Percentiles rank a stretch among this genome's conserved stretches.
phyloP scores from a whole-genome alignment of 179 eudicot genomes.

The Corrigiola litoralis region DNA sequence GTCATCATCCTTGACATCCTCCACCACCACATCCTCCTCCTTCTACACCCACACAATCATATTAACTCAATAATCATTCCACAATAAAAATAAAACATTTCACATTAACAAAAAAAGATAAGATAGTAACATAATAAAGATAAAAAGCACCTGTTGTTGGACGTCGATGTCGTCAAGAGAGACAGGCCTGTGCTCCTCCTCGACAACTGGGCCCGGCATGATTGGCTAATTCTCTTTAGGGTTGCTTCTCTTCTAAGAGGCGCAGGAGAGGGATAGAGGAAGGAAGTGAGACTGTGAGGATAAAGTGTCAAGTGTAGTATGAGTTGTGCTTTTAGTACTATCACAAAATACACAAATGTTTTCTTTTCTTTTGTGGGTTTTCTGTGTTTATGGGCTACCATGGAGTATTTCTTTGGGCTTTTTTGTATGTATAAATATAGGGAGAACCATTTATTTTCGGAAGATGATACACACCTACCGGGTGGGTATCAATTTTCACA shows the following conservation, averaged over 20 bases:
- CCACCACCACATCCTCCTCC: constrained; percentile 56
- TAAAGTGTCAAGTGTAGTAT: too few species aligned
- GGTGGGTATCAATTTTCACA: too few species aligned
- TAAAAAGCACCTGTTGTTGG: neutral
- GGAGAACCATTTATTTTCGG: too few species aligned
- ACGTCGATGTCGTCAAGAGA: constrained; percentile 20
- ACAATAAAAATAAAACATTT: neutral
- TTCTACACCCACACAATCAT: constrained; percentile 22
- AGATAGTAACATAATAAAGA: neutral
- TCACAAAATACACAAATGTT: too few species aligned
- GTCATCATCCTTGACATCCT: constrained; percentile 73
- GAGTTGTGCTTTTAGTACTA: too few species aligned
- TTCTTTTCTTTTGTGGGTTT: too few species aligned
- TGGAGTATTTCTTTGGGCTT: too few species aligned
- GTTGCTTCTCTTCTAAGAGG: too few species aligned
- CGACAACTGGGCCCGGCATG: constrained; percentile 66
- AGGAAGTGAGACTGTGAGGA: neutral
- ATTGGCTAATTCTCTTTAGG: neutral
- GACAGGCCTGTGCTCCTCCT: constrained; percentile 29
- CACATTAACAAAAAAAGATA: too few species aligned
- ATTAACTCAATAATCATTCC: neutral
- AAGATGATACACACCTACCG: too few species aligned
- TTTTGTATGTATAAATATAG: too few species aligned
- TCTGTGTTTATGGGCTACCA: too few species aligned
- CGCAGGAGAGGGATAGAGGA: neutral